These are phyloP conservation scores for Kockiozyma suomiensis DNA, from an alignment of 805 yeast species.

Conservation along the genomic window DNA sequence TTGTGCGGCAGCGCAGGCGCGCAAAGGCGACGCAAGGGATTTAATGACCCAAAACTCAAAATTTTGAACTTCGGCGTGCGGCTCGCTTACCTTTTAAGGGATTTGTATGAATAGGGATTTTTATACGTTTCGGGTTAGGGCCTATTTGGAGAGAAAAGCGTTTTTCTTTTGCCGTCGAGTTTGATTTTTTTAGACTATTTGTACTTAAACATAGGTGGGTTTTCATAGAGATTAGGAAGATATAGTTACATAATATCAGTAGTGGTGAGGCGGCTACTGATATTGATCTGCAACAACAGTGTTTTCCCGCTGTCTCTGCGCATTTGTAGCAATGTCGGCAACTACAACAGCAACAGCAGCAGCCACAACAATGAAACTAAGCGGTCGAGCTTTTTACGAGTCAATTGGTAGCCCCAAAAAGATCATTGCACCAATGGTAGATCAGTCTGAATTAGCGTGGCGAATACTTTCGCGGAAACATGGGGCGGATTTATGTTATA, in stretches of 20 bases:
- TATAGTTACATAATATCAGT: too few species aligned
- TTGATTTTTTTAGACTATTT: too few species aligned
- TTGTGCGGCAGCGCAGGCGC: background rate
- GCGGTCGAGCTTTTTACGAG: constrained; percentile 72
- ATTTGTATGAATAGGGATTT: too few species aligned
- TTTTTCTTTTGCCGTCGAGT: too few species aligned
- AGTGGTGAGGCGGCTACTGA: background rate
- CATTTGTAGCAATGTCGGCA: background rate
- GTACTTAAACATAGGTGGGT: too few species aligned
- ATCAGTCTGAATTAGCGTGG: constrained; percentile 96
- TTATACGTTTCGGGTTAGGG: background rate
- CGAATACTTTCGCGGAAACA: constrained; percentile 78
- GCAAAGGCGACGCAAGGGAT: background rate
- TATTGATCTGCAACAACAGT: background rate
- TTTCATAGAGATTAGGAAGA: too few species aligned
- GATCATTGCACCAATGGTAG: constrained; percentile 98
- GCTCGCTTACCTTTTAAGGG: background rate
- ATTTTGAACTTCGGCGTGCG: background rate
- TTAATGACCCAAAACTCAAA: background rate
- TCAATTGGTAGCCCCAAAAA: constrained; percentile 73
- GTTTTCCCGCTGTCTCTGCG: background rate
- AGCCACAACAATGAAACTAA: constrained; percentile 37
- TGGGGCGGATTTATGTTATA: constrained; percentile 92
- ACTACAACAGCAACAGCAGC: background rate
- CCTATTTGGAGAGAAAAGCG: too few species aligned